Evolutionary conservation across 169 alveolate species (phyloP).

Genomic region (Cryptosporidium meleagridis): DNA sequence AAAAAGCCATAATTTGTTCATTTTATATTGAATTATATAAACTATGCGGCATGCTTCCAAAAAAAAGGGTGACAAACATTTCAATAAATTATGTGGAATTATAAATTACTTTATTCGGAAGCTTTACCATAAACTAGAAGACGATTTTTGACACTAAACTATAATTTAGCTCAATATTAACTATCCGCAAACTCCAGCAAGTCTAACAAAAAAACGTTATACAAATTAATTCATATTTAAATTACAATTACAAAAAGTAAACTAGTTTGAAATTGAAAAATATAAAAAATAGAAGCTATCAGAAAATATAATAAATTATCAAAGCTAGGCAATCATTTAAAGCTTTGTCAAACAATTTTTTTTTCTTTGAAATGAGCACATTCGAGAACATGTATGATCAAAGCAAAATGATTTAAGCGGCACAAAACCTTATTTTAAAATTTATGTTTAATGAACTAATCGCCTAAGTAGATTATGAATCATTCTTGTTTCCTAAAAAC

Average conservation of each 20-base stretch:
- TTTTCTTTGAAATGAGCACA: not conserved
- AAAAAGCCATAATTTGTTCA: conserved; percentile 42
- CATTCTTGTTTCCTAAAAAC: conserved; percentile 74
- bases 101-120: too few relatives aligned
- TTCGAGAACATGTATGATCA: not conserved
- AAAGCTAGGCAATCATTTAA: too few relatives aligned
- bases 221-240: too few relatives aligned
- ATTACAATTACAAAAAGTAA: not conserved
- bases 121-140: too few relatives aligned
- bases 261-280: not conserved
- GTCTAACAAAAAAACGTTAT: too few relatives aligned
- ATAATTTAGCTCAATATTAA: not conserved
- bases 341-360: too few relatives aligned
- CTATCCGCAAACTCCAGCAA: not conserved
- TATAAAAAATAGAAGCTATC: not conserved
- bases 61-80: not conserved
- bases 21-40: not conserved
- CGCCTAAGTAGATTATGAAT: not conserved
- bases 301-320: not conserved
- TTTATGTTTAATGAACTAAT: not conserved
- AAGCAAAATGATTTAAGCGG: not conserved
- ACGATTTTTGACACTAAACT: too few relatives aligned
- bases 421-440: too few relatives aligned
- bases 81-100: too few relatives aligned
- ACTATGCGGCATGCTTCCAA: not conserved